Conservation (phyloP, 208 protist genomes). For the Acanthamoeba lenticulata region DNA sequence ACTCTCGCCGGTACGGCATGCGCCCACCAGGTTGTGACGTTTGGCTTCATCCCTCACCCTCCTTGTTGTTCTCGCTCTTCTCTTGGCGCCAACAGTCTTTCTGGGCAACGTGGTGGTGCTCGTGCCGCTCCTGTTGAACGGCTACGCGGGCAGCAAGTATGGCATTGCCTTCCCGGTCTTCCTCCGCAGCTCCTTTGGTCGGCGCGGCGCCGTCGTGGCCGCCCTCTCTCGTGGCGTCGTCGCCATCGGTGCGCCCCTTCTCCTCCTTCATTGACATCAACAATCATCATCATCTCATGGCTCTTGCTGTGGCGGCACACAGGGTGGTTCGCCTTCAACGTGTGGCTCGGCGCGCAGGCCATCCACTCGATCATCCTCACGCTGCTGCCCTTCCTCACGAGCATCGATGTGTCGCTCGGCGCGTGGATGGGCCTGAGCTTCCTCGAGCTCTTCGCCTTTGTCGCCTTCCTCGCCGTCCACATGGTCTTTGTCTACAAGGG, state of each 20-base stretch:
- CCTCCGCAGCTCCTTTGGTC: background rate
- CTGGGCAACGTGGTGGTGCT: background rate
- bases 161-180: conserved; percentile 36
- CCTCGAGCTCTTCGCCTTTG: background rate
- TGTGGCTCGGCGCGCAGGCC: conserved; percentile 17
- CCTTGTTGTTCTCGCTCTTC: too few relatives aligned
- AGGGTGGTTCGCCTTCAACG: conserved; percentile 19
- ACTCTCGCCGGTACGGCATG: background rate
- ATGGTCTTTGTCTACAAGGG: conserved; percentile 24
- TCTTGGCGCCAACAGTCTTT: background rate
- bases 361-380: background rate
- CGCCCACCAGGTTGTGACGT: too few relatives aligned
- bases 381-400: background rate
- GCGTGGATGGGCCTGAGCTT: background rate
- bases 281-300: background rate
- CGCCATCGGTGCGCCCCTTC: background rate
- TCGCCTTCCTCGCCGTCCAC: background rate
- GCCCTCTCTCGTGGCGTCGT: conserved; percentile 2
- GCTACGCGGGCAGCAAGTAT: conserved; percentile 3
- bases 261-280: background rate
- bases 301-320: background rate
- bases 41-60: too few relatives aligned
- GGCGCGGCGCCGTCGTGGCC: background rate
- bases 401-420: background rate
- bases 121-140: background rate